Evolutionary conservation across 139 green algal genomes (phyloP).

Genomic region (Coccomyxa sp.): DNA sequence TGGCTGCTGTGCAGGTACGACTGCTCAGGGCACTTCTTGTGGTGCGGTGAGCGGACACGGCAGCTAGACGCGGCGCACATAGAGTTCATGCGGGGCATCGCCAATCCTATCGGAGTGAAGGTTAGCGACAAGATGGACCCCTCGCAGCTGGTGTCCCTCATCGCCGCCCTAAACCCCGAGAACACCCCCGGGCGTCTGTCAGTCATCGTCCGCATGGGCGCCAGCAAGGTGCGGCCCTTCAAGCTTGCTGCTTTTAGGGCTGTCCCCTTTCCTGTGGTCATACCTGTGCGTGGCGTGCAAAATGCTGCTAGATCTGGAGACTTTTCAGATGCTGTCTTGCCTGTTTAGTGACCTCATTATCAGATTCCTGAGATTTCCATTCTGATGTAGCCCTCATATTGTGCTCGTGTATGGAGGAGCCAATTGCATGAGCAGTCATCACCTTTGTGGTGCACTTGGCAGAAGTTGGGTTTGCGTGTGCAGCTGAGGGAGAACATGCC

Average conservation of each 20-base stretch:
- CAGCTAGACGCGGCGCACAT: constrained; percentile 97
- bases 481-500: constrained; percentile 74
- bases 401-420: too few relatives aligned
- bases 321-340: too few relatives aligned
- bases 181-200: constrained; percentile 91
- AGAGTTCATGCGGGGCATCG: constrained; percentile 93
- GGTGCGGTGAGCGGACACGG: constrained; percentile 95
- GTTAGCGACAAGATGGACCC: constrained; percentile 95
- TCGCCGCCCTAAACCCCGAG: constrained; percentile 85
- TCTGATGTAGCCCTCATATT: too few relatives aligned
- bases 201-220: constrained; percentile 97
- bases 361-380: too few relatives aligned
- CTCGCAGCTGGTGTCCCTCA: constrained; percentile 84
- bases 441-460: too few relatives aligned
- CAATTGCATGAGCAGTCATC: too few relatives aligned
- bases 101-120: constrained; percentile 96
- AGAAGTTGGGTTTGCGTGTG: neutral
- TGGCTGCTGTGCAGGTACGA: constrained; percentile 26
- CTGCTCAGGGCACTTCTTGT: constrained; percentile 89
- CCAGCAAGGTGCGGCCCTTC: constrained; percentile 49
- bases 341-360: too few relatives aligned
- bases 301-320: too few relatives aligned
- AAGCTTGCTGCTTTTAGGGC: too few relatives aligned
- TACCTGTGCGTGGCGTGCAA: too few relatives aligned
- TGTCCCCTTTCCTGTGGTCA: too few relatives aligned